A percentile compares a stretch with the other conserved stretches of the same genome.
Evolutionary conservation across 371 early-diverging fungal genomes (phyloP).

Genomic region (Blastocladiella emersonii): DNA sequence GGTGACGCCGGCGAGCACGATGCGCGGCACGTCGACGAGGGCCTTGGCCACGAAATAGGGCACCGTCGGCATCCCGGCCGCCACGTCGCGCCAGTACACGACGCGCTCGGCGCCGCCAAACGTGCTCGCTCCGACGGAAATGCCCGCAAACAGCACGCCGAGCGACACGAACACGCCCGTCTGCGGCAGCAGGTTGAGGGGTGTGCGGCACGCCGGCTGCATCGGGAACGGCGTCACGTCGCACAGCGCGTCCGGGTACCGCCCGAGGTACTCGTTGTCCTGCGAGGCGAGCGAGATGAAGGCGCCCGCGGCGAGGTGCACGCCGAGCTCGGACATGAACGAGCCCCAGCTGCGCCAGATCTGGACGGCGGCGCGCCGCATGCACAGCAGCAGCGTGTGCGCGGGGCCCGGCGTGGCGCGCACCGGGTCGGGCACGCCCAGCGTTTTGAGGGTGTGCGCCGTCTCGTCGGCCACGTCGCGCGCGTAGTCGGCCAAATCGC

Average conservation of each 20-base stretch:
- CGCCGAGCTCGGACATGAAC: slow-evolving; percentile 11
- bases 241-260: slow-evolving; percentile 10
- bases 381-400: slow-evolving; percentile 11
- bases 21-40: slow-evolving; percentile 32
- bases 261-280: slow-evolving; percentile 13
- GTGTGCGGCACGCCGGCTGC: slow-evolving; percentile 5
- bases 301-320: slow-evolving; percentile 17
- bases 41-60: slow-evolving; percentile 35
- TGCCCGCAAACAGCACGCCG: slow-evolving; percentile 8
- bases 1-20: slow-evolving; percentile 28
- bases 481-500: background rate
- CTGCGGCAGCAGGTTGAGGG: slow-evolving; percentile 1
- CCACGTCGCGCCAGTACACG: slow-evolving; percentile 36
- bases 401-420: slow-evolving; percentile 10
- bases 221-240: slow-evolving; percentile 8
- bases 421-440: slow-evolving; percentile 17
- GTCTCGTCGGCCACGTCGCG: slow-evolving; percentile 5
- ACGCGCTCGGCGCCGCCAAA: slow-evolving; percentile 36
- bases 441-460: slow-evolving; percentile 13
- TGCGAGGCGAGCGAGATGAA: slow-evolving; percentile 22
- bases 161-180: slow-evolving; percentile 7
- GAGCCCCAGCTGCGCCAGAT: slow-evolving; percentile 8
- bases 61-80: slow-evolving; percentile 28
- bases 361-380: slow-evolving; percentile 16
- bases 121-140: slow-evolving; percentile 19